Percentiles rank a stretch among this genome's conserved stretches.
Evolutionary conservation across 2,329 filamentous ascomycete genomes (phyloP).

Genomic region (Setomelanomma holmii): DNA sequence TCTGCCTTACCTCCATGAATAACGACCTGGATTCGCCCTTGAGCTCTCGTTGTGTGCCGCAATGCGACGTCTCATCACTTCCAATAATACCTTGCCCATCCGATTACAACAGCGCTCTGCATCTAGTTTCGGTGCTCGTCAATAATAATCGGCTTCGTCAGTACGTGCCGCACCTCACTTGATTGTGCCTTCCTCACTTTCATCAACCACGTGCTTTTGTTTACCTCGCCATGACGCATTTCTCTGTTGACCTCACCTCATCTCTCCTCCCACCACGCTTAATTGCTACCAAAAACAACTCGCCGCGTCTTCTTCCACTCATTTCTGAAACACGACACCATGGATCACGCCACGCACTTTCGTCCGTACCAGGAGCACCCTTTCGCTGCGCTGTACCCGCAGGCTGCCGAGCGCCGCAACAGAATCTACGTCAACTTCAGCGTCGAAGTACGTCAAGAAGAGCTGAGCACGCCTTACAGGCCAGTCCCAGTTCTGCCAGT

Average conservation of each 20-base stretch:
- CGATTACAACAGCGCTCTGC: too few species aligned
- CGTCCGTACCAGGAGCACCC: background rate
- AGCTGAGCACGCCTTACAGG: background rate
- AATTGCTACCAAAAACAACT: background rate
- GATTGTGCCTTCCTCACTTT: background rate
- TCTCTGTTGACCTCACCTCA: background rate
- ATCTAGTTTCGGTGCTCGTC: too few species aligned
- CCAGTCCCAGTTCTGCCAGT: background rate
- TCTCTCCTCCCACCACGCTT: background rate
- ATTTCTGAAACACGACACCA: background rate
- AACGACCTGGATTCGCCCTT: too few species aligned
- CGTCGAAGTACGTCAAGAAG: background rate
- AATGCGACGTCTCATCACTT: too few species aligned
- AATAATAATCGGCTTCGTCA: too few species aligned
- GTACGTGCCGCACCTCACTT: background rate
- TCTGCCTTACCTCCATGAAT: too few species aligned
- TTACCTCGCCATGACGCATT: background rate
- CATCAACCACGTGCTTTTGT: background rate
- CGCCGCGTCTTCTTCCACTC: background rate
- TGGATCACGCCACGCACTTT: background rate
- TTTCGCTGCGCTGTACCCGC: background rate
- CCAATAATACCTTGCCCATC: too few species aligned
- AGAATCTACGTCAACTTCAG: background rate
- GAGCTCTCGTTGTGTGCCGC: too few species aligned
- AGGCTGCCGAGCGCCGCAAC: background rate